Percentiles rank a stretch among this genome's conserved stretches.
These are phyloP conservation scores for Colletotrichum scovillei DNA, from an alignment of 2,329 filamentous ascomycete species.

Conservation along the genomic window DNA sequence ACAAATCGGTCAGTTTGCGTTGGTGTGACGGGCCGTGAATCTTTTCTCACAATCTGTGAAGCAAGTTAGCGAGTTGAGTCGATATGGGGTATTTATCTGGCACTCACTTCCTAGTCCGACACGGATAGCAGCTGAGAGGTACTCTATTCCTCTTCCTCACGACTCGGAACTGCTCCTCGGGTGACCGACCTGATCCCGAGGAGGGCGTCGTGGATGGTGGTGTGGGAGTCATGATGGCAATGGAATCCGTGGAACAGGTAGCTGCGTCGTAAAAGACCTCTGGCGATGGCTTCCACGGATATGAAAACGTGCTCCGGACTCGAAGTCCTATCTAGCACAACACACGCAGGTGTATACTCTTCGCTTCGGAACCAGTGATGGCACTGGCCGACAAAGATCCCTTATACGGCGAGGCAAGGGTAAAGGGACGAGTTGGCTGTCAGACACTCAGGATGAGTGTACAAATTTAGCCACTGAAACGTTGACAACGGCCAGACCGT, in stretches of 20 bases:
- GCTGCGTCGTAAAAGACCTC: not conserved
- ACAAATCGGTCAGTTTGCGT: slow-evolving; percentile 45
- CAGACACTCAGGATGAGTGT: not conserved
- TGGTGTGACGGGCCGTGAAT: not conserved
- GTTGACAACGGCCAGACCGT: slow-evolving; percentile 12
- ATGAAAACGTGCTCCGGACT: not conserved
- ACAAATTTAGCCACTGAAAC: slow-evolving; percentile 18
- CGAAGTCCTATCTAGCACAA: not conserved
- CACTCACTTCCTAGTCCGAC: slow-evolving; percentile 87
- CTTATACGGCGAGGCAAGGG: slow-evolving; percentile 1
- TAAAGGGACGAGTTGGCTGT: slow-evolving; percentile 3
- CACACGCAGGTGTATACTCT: slow-evolving; percentile 5
- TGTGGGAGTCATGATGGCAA: slow-evolving; percentile 75
- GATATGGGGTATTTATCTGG: not conserved
- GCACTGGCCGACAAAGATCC: not conserved
- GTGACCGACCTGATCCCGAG: slow-evolving; percentile 76
- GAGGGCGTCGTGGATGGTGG: slow-evolving; percentile 84
- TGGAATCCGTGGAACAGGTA: not conserved
- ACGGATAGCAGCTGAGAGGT: slow-evolving; percentile 91
- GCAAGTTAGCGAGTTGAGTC: slow-evolving; percentile 36
- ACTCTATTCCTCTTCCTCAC: slow-evolving; percentile 93
- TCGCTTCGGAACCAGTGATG: not conserved
- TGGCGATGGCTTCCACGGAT: slow-evolving; percentile 6
- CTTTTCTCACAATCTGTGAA: slow-evolving; percentile 49
- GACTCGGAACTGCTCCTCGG: slow-evolving; percentile 87